Evolutionary conservation across 768 basidiomycete species (phyloP).

Genomic region (Russula vinacea): DNA sequence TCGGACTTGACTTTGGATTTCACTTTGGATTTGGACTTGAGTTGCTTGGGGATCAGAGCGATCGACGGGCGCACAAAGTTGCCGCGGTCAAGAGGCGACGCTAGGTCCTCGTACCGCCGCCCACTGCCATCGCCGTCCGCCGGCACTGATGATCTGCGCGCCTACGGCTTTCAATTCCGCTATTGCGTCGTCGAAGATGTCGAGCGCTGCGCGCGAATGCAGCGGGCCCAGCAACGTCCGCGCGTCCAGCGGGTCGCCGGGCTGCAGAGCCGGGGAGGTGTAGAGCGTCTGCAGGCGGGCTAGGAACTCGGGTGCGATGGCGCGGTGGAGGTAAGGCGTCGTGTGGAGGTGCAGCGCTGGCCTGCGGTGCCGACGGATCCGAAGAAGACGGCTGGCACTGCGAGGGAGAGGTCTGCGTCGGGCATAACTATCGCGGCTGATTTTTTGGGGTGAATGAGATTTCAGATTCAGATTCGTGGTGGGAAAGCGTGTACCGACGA

Average conservation of each 20-base stretch:
- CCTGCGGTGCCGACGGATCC: constrained; percentile 84
- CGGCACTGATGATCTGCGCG: constrained; percentile 78
- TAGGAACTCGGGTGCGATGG: constrained; percentile 75
- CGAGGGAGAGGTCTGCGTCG: constrained; percentile 88
- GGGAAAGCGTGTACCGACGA: constrained; percentile 24
- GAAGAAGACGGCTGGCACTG: constrained; percentile 88
- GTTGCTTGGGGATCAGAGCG: constrained; percentile 54
- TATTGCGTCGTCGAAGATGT: constrained; percentile 60
- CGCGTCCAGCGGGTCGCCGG: constrained; percentile 81
- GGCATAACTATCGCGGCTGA: constrained; percentile 88
- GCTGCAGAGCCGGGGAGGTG: constrained; percentile 55
- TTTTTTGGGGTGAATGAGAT: too few relatives aligned
- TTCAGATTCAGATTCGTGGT: too few relatives aligned
- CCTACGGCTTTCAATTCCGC: constrained; percentile 57
- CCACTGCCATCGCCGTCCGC: constrained; percentile 61
- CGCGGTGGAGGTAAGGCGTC: constrained; percentile 86
- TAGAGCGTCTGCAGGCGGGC: constrained; percentile 72
- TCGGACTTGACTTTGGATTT: background rate
- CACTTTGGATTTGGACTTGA: constrained; percentile 42
- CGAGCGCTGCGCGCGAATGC: constrained; percentile 68
- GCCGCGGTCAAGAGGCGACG: constrained; percentile 53
- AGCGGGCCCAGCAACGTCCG: constrained; percentile 82
- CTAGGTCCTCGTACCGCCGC: constrained; percentile 44
- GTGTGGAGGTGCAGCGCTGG: constrained; percentile 85
- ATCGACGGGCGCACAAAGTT: constrained; percentile 91